Conservation (phyloP, 371 early-diverging fungal genomes). For the Saksenaea oblongispora region DNA sequence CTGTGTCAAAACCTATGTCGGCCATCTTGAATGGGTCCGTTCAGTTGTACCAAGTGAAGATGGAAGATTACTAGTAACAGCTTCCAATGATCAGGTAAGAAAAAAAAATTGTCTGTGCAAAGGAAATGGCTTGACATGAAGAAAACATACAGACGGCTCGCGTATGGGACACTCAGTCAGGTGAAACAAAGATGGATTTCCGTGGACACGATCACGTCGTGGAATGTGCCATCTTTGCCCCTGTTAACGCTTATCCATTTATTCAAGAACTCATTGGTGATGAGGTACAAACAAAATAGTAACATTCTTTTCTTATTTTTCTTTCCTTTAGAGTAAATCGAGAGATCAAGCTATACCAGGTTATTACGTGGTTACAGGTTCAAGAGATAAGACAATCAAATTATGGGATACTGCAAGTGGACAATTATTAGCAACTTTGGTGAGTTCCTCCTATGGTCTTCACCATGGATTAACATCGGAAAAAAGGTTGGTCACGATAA, state of each 20-base stretch:
- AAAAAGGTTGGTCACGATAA: constrained; percentile 87
- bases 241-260: constrained; percentile 60
- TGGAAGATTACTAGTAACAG: constrained; percentile 70
- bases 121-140: background rate
- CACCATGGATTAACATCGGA: constrained; percentile 15
- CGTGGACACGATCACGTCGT: constrained; percentile 95
- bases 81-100: constrained; percentile 85
- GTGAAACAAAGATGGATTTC: constrained; percentile 76
- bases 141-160: constrained; percentile 64
- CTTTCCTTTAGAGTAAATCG: constrained; percentile 32
- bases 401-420: constrained; percentile 81
- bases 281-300: constrained; percentile 38
- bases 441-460: constrained; percentile 30
- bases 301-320: background rate
- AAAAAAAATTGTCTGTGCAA: too few species aligned
- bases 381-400: constrained; percentile 88
- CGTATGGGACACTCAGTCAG: constrained; percentile 79
- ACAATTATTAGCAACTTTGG: constrained; percentile 75
- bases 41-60: constrained; percentile 69
- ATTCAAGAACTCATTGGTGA: constrained; percentile 73
- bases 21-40: constrained; percentile 91
- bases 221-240: constrained; percentile 86
- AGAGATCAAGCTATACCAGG: constrained; percentile 61
- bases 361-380: constrained; percentile 78
- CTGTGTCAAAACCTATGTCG: constrained; percentile 77